These are phyloP conservation scores for Suillus weaverae DNA, from an alignment of 768 basidiomycete species.

Conservation along the genomic window DNA sequence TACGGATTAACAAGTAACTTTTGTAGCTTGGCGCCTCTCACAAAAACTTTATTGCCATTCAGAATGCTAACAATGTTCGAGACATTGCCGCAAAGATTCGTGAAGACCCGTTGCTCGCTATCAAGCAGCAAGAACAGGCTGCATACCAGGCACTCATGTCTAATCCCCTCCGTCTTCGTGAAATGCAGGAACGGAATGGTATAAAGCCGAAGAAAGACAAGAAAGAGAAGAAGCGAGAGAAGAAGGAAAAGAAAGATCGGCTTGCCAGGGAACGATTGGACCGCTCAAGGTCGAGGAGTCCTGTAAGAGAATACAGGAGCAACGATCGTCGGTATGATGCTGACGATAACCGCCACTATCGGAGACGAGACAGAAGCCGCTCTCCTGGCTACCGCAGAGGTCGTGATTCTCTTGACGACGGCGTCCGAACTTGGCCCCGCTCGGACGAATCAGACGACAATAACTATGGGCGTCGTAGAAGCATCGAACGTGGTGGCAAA, in stretches of 20 bases:
- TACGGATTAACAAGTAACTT: constrained; percentile 6
- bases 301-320: constrained; percentile 23
- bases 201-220: constrained; percentile 79
- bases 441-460: constrained; percentile 56
- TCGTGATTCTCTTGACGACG: constrained; percentile 16
- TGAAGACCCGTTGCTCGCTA: constrained; percentile 95
- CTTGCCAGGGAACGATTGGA: constrained; percentile 29
- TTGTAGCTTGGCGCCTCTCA: constrained; percentile 77
- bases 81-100: constrained; percentile 93
- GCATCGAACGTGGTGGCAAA: constrained; percentile 19
- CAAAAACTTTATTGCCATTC: constrained; percentile 91
- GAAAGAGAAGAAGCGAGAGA: constrained; percentile 54
- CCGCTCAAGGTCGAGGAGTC: constrained; percentile 34
- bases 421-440: constrained; percentile 43
- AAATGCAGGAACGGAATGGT: constrained; percentile 80
- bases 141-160: constrained; percentile 84
- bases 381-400: constrained; percentile 28
- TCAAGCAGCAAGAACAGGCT: constrained; percentile 97
- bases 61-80: constrained; percentile 88
- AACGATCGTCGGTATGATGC: constrained; percentile 16
- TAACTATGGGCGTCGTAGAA: constrained; percentile 29
- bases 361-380: constrained; percentile 28
- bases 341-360: constrained; percentile 20
- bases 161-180: constrained; percentile 81
- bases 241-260: constrained; percentile 47